Evolutionary conservation across 805 yeast genomes (phyloP).

Genomic region (Wickerhamiella occidentalis): DNA sequence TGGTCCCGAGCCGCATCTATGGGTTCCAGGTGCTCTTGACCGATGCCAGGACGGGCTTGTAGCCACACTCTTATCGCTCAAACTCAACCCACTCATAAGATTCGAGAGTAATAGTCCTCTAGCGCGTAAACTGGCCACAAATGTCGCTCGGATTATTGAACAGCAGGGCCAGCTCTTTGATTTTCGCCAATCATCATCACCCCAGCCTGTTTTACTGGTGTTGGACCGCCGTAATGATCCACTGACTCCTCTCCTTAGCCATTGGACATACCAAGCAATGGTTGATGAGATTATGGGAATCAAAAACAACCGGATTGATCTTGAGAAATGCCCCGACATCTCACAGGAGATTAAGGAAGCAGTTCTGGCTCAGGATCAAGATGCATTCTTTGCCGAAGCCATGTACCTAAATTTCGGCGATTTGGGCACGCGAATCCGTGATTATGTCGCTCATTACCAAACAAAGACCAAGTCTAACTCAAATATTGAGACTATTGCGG

Average conservation of each 20-base stretch:
- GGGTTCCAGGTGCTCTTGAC: conserved; percentile 38
- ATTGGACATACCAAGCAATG: conserved; percentile 99
- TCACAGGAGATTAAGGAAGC: conserved; percentile 49
- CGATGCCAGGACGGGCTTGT: conserved; percentile 35
- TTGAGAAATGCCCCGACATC: conserved; percentile 44
- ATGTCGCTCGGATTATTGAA: conserved; percentile 32
- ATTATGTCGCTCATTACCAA: conserved; percentile 73
- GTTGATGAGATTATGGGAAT: conserved; percentile 87
- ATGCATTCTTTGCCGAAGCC: conserved; percentile 62
- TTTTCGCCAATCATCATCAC: conserved; percentile 46
- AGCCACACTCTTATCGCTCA: conserved; percentile 57
- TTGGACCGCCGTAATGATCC: conserved; percentile 86
- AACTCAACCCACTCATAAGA: conserved; percentile 65
- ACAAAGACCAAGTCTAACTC: conserved; percentile 62
- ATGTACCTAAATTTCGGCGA: conserved; percentile 93
- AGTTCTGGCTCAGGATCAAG: conserved; percentile 57
- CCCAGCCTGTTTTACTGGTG: conserved; percentile 62
- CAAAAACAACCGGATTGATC: conserved; percentile 62
- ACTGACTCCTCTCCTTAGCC: conserved; percentile 77
- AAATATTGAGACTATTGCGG: conserved; percentile 66
- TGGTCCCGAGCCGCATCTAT: conserved; percentile 30
- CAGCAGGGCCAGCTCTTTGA: conserved; percentile 47
- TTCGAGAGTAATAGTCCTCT: conserved; percentile 59
- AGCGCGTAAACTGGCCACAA: conserved; percentile 57
- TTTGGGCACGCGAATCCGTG: conserved; percentile 74